Evolutionary conservation across 2,329 filamentous ascomycete genomes (phyloP), one percentile per base, ranked within the genome.

Genomic region (Arthrobotrys sinensis): DNA sequence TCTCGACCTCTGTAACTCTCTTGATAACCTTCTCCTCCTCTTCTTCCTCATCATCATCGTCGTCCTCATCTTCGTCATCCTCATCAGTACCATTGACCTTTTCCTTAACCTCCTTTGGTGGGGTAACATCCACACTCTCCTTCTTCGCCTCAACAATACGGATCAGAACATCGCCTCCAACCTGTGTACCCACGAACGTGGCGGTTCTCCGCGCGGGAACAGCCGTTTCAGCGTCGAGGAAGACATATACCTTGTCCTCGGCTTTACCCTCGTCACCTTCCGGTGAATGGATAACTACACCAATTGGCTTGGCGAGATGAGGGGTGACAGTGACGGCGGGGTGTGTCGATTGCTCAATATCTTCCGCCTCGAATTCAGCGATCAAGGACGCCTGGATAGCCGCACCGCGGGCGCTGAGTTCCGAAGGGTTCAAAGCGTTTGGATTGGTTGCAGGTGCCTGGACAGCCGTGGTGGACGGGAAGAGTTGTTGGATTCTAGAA

Each of bases 291-390:
- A 91, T 89, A 80, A 97, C 88, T 66, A 98, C 92, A 84, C 96
- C 96, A 80, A 99, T 92, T 80, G 95, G 92, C 83, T 94, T 92
- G 82, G 90, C 88, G 80, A 97, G 91, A 87, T 99, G 96, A 82
- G 94, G 93, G 65, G 96, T 94, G 14, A 94, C 95, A 38, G 95
- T 97, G 80, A 99, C 94, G 83, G 94, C 93, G 65, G 96, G 91
- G 87, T 99, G 95, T 57, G 94, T 97, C 80, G 93, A 97, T 88
- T 97, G 94, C 84, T 96, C 93, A 82, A 99, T 96, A 84, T 98
- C 95, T 81, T 93, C 91, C 81, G 90, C 88, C 82, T 99, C 96
- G 85, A 97, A 99, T 85, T 97, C 95, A 85, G 94, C 91, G 84
- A 99, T 93, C 80, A 99, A 87, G 78, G 91, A 96, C 43, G 96